Conservation (phyloP, 2,329 filamentous ascomycete genomes). For the Lasiodiplodia sp. region DNA sequence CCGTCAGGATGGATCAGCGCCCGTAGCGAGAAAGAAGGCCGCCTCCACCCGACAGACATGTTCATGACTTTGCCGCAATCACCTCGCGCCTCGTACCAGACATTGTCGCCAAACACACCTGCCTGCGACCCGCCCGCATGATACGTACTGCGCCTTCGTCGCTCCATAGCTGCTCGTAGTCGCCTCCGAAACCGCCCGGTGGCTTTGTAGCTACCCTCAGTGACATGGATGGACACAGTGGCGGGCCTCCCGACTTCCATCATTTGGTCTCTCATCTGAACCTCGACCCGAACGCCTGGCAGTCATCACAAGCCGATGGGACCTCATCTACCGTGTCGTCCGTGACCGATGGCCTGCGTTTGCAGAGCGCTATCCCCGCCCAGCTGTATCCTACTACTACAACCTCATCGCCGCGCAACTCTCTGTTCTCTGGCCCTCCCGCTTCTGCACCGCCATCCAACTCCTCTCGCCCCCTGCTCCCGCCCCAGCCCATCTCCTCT, state of each 20-base stretch:
- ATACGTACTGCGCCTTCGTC: neutral
- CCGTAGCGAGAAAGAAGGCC: neutral
- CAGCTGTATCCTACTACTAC: conserved; percentile 13
- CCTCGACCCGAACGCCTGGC: conserved; percentile 15
- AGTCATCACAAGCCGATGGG: conserved; percentile 16
- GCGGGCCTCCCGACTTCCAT: conserved; percentile 18
- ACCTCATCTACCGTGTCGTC: neutral
- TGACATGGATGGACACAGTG: conserved; percentile 27
- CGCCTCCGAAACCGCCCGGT: conserved; percentile 6
- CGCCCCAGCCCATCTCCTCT: conserved; percentile 14
- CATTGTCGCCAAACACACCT: neutral
- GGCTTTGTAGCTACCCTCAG: neutral
- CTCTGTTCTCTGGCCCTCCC: conserved; percentile 20
- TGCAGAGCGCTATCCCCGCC: conserved; percentile 17
- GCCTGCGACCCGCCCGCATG: conserved; percentile 17
- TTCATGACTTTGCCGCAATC: conserved; percentile 6
- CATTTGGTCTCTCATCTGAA: conserved; percentile 30
- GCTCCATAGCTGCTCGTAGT: neutral
- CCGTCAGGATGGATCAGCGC: conserved; percentile 19
- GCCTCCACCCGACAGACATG: conserved; percentile 2
- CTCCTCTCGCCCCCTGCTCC: conserved; percentile 13
- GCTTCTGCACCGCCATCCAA: conserved; percentile 29
- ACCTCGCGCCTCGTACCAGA: neutral
- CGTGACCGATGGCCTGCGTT: conserved; percentile 9
- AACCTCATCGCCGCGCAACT: neutral